A percentile compares a stretch with the other conserved stretches of the same genome.
Evolutionary conservation across 805 yeast species (phyloP).

Genomic region (Torulaspora franciscae): DNA sequence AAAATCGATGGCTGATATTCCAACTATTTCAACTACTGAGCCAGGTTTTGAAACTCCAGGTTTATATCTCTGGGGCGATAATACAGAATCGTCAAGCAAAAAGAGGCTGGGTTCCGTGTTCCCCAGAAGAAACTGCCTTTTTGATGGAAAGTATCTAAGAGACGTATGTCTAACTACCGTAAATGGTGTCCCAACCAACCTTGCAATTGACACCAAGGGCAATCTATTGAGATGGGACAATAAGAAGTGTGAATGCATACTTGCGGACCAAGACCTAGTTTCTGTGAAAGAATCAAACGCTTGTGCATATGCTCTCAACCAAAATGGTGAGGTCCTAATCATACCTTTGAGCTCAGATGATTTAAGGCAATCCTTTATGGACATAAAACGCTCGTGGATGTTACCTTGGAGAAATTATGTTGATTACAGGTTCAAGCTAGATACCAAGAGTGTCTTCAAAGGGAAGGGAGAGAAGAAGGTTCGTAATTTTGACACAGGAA

Average conservation of each 20-base stretch:
- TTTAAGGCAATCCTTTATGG: conserved; percentile 1
- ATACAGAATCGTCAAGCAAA: conserved; percentile 31
- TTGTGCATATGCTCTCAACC: conserved; percentile 45
- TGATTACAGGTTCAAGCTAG: conserved; percentile 22
- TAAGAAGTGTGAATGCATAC: conserved; percentile 33
- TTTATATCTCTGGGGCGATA: conserved; percentile 58
- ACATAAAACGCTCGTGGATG: conserved; percentile 18
- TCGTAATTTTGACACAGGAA: conserved; percentile 53
- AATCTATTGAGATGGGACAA: conserved; percentile 64
- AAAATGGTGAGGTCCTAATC: conserved; percentile 34
- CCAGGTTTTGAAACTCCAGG: conserved; percentile 48
- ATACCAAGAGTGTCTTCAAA: conserved; percentile 20
- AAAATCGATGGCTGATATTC: conserved; percentile 23
- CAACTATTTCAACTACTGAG: conserved; percentile 31
- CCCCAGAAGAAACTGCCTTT: conserved; percentile 58
- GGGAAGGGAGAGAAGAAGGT: conserved; percentile 47
- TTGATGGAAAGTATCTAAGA: conserved; percentile 55
- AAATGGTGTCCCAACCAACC: conserved; percentile 38
- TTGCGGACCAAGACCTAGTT: conserved; percentile 45
- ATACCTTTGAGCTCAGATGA: conserved; percentile 30
- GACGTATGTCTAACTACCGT: conserved; percentile 49
- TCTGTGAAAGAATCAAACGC: conserved; percentile 50
- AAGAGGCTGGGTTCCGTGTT: conserved; percentile 35
- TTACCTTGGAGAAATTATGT: conserved; percentile 27
- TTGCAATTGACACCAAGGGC: conserved; percentile 65